Percentiles rank a stretch among this genome's conserved stretches.
Conservation (phyloP, 352 stramenopile genomes). For the Phytophthora pistaciae region DNA sequence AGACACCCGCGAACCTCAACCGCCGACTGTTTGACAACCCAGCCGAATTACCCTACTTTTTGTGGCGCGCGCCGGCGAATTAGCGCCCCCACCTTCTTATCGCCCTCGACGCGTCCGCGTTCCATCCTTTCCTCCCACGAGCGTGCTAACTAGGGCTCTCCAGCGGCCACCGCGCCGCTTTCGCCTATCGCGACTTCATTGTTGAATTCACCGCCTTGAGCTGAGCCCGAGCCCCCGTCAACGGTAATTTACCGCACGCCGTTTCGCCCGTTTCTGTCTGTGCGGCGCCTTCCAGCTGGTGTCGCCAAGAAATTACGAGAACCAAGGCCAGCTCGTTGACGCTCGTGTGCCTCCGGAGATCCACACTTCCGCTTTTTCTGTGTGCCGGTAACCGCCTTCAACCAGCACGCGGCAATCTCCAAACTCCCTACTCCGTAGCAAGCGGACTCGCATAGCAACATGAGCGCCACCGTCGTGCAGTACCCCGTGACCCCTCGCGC, state of each 20-base stretch:
- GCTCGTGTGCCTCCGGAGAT: constrained; percentile 6
- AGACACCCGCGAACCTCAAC: constrained; percentile 27
- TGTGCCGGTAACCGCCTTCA: constrained; percentile 22
- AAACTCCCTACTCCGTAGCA: neutral
- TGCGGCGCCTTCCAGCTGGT: constrained; percentile 30
- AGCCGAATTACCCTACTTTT: constrained; percentile 21
- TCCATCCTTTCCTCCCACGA: neutral
- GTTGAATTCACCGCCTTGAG: constrained; percentile 55
- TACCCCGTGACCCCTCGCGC: constrained; percentile 73
- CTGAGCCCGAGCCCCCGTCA: constrained; percentile 1
- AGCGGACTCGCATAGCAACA: constrained; percentile 22
- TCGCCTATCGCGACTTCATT: constrained; percentile 37
- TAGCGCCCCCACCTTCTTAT: constrained; percentile 24
- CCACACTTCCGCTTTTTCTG: constrained; percentile 41
- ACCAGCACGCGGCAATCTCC: neutral
- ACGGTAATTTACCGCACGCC: constrained; percentile 21
- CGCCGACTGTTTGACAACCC: constrained; percentile 35
- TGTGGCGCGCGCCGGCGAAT: constrained; percentile 2
- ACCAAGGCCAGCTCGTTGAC: constrained; percentile 14
- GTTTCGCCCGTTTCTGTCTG: constrained; percentile 41
- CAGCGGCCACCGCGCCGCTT: constrained; percentile 4
- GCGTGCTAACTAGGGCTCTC: neutral
- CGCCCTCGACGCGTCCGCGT: neutral
- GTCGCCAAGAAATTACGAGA: constrained; percentile 42
- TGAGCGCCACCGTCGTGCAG: constrained; percentile 87